Base-by-base conservation (phyloP, 2,329 filamentous ascomycete genomes). In the Waltergamsia citrina region DNA sequence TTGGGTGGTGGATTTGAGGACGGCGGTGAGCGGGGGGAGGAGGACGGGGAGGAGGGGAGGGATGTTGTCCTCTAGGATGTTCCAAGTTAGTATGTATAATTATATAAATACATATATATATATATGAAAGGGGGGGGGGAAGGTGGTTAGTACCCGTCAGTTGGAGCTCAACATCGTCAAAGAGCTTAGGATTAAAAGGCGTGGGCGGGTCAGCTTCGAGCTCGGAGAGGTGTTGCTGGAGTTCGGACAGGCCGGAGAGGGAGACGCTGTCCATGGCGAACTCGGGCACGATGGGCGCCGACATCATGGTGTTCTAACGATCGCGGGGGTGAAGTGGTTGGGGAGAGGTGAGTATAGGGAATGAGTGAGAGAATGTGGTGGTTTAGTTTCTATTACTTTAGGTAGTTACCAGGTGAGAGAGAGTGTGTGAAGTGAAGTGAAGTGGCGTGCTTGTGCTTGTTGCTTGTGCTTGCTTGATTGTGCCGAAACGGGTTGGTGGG, bases 131-230 rank as follows among this genome's bases (percentile, higher is more conserved):
- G 25, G 25, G 22, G 7, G 25, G 5, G 14, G 8, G 14, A 24
- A 18, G 12, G 11, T 23, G n/a, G 10, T 12, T 10, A 49, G 18
- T 48, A 69, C 71, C 67, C 27, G 62, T 76, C 12, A 79, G 56
- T 46, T 78, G 72, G 4, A 78, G 62, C 44, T 72, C 67, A 29
- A 78, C 65, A 45, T 74, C 56, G 45, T 78, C 74, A 38, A 79
- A 69, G 3, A 78, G 57, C 42, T 67, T 67, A 9, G 55, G 52
- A 38, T 68, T 52, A 23, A 72, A 54, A 1, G 57, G 49, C 2
- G 61, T 49, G 1, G 55, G 53, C 14, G 65, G 56, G 39, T 67
- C 60, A 18, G 53, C 48, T 14, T 62, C 41, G n/a, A 78, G 55
- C 19, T 64, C 53, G 33, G 67, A 59, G 12, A 80, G 57, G 47